A percentile compares a stretch with the other conserved stretches of the same genome.
These are phyloP conservation scores for Leccinellum rugosiceps DNA, from an alignment of 768 basidiomycete species.

Conservation along the genomic window DNA sequence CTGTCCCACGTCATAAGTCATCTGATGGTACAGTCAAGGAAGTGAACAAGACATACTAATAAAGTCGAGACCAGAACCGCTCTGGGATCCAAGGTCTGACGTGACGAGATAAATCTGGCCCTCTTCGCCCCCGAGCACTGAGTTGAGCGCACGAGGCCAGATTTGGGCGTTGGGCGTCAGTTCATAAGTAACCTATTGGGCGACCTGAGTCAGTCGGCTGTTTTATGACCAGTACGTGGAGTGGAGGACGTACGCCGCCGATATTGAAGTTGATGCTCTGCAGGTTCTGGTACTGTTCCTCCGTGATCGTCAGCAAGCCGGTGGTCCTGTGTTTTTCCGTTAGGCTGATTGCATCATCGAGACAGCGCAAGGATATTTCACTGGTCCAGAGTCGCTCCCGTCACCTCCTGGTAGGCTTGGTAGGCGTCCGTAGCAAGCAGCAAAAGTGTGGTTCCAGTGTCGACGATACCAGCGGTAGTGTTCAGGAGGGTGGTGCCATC, in stretches of 20 bases:
- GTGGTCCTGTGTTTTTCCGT: constrained; percentile 37
- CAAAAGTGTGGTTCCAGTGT: constrained; percentile 49
- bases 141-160: constrained; percentile 62
- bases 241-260: constrained; percentile 33
- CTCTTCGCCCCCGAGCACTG: constrained; percentile 49
- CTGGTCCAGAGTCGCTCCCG: constrained; percentile 51
- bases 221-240: background rate
- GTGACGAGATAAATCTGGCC: constrained; percentile 54
- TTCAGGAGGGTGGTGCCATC: constrained; percentile 30
- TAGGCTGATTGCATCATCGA: background rate
- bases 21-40: background rate
- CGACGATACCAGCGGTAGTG: constrained; percentile 46
- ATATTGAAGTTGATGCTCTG: constrained; percentile 54
- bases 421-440: constrained; percentile 60
- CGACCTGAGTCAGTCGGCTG: background rate
- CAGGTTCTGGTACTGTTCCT: constrained; percentile 45
- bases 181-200: constrained; percentile 44
- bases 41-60: constrained; percentile 44
- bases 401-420: constrained; percentile 51
- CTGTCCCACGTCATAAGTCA: constrained; percentile 24
- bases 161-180: constrained; percentile 65
- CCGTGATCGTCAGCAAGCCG: constrained; percentile 54
- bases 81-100: constrained; percentile 46
- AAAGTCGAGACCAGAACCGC: constrained; percentile 62
- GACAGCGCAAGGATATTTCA: constrained; percentile 22